Percentiles rank a stretch among this genome's conserved stretches.
phyloP scores from a whole-genome alignment of 768 basidiomycete species.

The Coprinopsis sp. region DNA sequence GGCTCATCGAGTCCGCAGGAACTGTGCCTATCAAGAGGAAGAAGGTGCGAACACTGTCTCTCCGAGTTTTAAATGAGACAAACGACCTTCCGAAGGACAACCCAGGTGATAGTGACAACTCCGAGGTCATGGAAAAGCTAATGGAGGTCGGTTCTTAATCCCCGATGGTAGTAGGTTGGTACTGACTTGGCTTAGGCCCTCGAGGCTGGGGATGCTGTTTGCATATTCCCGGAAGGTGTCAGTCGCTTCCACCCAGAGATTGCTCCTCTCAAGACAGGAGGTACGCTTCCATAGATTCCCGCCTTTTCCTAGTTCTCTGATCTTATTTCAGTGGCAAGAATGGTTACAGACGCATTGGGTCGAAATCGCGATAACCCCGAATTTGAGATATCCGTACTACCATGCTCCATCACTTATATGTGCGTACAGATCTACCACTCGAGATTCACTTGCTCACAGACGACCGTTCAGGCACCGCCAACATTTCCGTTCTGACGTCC shows the following conservation, averaged over 20 bases:
- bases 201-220: constrained; percentile 72
- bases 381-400: constrained; percentile 69
- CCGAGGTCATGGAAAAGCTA: constrained; percentile 61
- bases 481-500: constrained; percentile 83
- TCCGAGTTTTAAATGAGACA: too few relatives aligned
- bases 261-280: constrained; percentile 84
- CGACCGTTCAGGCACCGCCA: constrained; percentile 60
- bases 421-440: constrained; percentile 22
- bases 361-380: constrained; percentile 61
- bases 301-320: neutral
- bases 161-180: constrained; percentile 3
- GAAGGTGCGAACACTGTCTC: too few relatives aligned
- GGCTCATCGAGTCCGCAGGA: constrained; percentile 86
- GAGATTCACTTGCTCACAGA: constrained; percentile 8
- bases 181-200: constrained; percentile 47
- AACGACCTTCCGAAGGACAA: too few relatives aligned
- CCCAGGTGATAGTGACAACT: constrained; percentile 56
- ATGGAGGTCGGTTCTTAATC: constrained; percentile 45
- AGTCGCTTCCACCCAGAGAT: constrained; percentile 85
- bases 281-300: constrained; percentile 30
- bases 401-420: constrained; percentile 84
- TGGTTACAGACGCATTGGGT: constrained; percentile 74
- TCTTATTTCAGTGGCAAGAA: constrained; percentile 61
- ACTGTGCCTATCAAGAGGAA: constrained; percentile 78
- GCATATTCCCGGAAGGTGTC: constrained; percentile 83